These are phyloP conservation scores for Linum lewisii DNA, from an alignment of 345 rosid species.

Conservation along the genomic window DNA sequence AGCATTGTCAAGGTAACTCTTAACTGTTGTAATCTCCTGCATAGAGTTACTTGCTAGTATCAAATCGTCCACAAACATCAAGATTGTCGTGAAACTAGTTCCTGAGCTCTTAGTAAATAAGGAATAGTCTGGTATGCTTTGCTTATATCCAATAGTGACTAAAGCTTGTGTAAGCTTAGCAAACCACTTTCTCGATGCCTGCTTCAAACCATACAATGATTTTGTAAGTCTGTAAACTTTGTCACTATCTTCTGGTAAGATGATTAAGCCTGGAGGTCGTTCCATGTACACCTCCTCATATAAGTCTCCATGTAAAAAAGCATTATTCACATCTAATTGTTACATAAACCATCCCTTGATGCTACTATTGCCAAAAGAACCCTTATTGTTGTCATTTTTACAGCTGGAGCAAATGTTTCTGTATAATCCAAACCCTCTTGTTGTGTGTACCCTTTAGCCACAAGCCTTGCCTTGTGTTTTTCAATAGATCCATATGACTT, in stretches of 20 bases:
- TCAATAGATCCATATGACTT: not conserved
- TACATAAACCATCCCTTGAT: too few relatives aligned
- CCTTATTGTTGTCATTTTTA: not conserved
- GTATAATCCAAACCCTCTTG: conserved; percentile 4
- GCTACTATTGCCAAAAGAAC: not conserved
- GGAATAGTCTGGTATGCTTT: not conserved
- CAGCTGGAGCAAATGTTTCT: not conserved
- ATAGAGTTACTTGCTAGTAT: not conserved
- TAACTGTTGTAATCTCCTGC: not conserved
- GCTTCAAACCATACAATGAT: not conserved
- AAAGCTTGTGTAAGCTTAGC: not conserved
- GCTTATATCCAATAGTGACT: not conserved
- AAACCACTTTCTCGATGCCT: not conserved
- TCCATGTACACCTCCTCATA: too few relatives aligned
- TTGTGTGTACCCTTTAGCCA: not conserved
- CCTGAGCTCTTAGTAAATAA: not conserved
- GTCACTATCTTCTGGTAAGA: not conserved
- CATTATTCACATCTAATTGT: too few relatives aligned
- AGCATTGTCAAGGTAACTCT: not conserved
- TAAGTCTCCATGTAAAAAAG: too few relatives aligned
- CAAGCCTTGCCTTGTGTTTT: too few relatives aligned
- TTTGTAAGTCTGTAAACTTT: not conserved
- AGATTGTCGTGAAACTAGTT: not conserved
- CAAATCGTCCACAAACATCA: not conserved
- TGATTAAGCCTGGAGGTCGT: not conserved